A percentile compares a stretch with the other conserved stretches of the same genome.
Evolutionary conservation across 139 green algal species (phyloP).

Genomic region (Chlamydomonas schloesseri): DNA sequence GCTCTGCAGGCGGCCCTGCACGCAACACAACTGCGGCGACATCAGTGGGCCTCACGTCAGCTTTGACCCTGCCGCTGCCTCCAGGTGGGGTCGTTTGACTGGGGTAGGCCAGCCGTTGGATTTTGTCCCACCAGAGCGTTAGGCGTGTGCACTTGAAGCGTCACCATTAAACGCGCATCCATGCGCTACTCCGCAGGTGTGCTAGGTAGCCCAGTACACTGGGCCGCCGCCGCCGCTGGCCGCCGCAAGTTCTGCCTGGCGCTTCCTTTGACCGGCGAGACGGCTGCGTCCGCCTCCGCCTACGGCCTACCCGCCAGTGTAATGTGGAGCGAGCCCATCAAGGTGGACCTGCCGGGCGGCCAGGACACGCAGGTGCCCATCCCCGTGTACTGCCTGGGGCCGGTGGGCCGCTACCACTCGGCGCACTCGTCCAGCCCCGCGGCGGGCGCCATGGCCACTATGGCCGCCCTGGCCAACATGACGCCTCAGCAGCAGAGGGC

Average conservation of each 20-base stretch:
- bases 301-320: constrained; percentile 14
- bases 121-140: too few species aligned
- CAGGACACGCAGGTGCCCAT: constrained; percentile 47
- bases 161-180: not conserved
- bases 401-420: constrained; percentile 29
- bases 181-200: constrained; percentile 3
- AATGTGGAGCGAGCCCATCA: constrained; percentile 36
- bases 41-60: not conserved
- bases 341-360: constrained; percentile 34
- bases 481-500: constrained; percentile 28
- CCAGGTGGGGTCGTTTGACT: not conserved
- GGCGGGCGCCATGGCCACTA: constrained; percentile 29
- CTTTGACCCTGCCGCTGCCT: constrained; percentile 24
- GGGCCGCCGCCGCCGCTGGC: constrained; percentile 7
- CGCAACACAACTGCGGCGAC: too few species aligned
- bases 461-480: constrained; percentile 36
- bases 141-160: too few species aligned
- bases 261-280: constrained; percentile 12
- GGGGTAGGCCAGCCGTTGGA: too few species aligned
- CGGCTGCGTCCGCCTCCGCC: constrained; percentile 19
- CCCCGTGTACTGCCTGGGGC: constrained; percentile 47
- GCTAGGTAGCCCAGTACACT: constrained; percentile 44
- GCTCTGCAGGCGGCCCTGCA: too few species aligned
- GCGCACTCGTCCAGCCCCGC: not conserved
- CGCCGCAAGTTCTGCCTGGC: constrained; percentile 39